Percentiles rank a stretch among this genome's conserved stretches.
These are phyloP conservation scores for Fusarium robinianum DNA, from an alignment of 2,329 filamentous ascomycete genomes.

Conservation along the genomic window DNA sequence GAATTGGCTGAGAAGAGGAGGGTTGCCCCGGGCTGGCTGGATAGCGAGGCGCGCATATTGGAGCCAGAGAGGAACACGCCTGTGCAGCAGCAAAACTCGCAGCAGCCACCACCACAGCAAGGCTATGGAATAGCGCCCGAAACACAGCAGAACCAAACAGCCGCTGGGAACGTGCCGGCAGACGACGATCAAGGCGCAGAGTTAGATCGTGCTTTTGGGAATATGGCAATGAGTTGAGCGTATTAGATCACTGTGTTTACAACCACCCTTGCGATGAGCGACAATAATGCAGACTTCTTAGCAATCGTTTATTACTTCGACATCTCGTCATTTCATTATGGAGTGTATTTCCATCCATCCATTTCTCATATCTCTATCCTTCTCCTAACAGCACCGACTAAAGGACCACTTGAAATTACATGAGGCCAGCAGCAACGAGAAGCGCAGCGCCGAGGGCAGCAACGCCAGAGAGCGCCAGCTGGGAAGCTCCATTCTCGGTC, in stretches of 20 bases:
- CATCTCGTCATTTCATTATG: too few species aligned
- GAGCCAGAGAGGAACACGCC: slow-evolving; percentile 63
- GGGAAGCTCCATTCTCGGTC: slow-evolving; percentile 14
- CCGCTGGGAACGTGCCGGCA: slow-evolving; percentile 37
- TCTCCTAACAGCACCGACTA: too few species aligned
- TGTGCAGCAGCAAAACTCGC: slow-evolving; percentile 33
- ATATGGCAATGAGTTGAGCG: slow-evolving; percentile 44
- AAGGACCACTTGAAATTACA: slow-evolving; percentile 9
- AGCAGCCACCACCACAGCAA: too few species aligned
- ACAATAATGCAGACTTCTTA: slow-evolving; percentile 6
- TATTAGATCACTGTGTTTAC: slow-evolving; percentile 4
- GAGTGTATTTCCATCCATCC: not conserved
- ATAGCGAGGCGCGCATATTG: slow-evolving; percentile 71
- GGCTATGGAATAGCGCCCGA: slow-evolving; percentile 29
- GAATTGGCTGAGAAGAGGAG: slow-evolving; percentile 80
- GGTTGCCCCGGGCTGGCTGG: slow-evolving; percentile 79
- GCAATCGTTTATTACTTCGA: too few species aligned
- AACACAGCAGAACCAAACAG: slow-evolving; percentile 17
- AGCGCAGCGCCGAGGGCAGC: slow-evolving; percentile 19
- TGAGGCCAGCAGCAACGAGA: slow-evolving; percentile 16
- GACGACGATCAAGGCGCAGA: slow-evolving; percentile 58
- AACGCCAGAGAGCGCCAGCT: slow-evolving; percentile 9
- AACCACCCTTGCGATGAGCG: slow-evolving; percentile 18
- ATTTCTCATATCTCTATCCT: too few species aligned
- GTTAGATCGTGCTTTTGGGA: slow-evolving; percentile 62